Evolutionary conservation across 129 eudicot species (phyloP), one percentile per base, ranked within the genome.

Genomic region (Sambucus nigra): DNA sequence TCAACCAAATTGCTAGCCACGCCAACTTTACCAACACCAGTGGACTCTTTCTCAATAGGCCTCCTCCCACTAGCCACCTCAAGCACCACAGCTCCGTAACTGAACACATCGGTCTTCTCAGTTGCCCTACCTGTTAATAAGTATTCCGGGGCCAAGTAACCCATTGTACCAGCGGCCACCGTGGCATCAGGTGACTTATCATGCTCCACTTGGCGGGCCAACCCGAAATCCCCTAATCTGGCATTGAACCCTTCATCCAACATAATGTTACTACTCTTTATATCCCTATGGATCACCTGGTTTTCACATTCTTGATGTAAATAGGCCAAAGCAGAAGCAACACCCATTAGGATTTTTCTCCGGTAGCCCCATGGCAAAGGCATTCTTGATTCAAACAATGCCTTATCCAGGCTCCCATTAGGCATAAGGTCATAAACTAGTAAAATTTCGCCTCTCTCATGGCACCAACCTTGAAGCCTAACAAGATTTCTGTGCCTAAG

Each of bases 91-190:
- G 95, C 98, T 9, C 98, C 98, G 10, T 47, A 91, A 76, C 98
- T 91, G 53, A 81, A 91, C 14, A 76, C 94, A 27, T 91, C 98
- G 2, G 94, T 81, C 59, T 91, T 91, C 56, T 91, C 98, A 5
- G 84, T 78, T 14, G 98, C 98, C 25, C 95, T 64, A 1, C 98
- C 98, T 3, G 98, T 91, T 51, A 85, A 40, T n/a, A 91, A 50
- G 27, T 91, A 91, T 28, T 91, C 98, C 0, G 98, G 98, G 0
- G 98, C 95, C 47, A 91, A 58, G 66, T 88, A 88, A 21, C 97
- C 97, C 97, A 88, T 88, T 4, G 97, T 88, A 17, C 97, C 97
- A 0, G 98, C 98, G 0, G 95, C 95, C 47, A 69, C 80, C 7
- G 98, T 85, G 47, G 95, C 94, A 9, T 85, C 98, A 0, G 95